Evolutionary conservation across 164 flowering plant genomes (phyloP).

Genomic region (Euptelea pleiosperma): DNA sequence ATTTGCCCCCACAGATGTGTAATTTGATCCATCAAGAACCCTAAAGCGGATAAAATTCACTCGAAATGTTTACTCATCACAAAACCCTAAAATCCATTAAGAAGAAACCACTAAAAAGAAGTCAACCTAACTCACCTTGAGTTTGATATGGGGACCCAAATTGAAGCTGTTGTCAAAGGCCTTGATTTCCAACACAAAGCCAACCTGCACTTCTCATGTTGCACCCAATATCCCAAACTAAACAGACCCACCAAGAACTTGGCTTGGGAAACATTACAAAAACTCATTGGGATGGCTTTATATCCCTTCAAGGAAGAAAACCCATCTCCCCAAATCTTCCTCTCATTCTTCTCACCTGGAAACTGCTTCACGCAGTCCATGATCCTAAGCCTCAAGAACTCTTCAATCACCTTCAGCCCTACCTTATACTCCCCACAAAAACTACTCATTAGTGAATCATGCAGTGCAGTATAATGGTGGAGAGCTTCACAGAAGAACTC

Average conservation of each 20-base stretch:
- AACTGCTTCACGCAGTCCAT: conserved; percentile 19
- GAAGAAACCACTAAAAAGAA: no score
- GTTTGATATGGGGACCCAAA: conserved; percentile 28
- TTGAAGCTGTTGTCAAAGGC: no score
- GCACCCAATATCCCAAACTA: conserved; percentile 30
- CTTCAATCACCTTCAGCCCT: conserved; percentile 20
- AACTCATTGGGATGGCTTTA: conserved; percentile 23
- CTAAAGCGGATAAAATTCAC: no score
- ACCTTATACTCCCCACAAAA: conserved; percentile 11
- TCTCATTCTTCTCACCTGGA: conserved; percentile 5
- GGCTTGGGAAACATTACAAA: no score
- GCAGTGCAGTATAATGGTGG: conserved; percentile 30
- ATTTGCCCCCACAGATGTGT: no score
- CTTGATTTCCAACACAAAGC: conserved; percentile 34
- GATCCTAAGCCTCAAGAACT: conserved; percentile 21
- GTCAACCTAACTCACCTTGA: no score
- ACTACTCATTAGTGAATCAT: conserved; percentile 22
- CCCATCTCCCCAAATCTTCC: conserved; percentile 15
- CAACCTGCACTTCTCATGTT: conserved; percentile 33
- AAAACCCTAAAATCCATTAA: no score
- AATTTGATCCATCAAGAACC: no score
- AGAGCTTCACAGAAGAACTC: conserved; percentile 36
- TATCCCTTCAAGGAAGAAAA: conserved; percentile 16
- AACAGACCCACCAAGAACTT: conserved; percentile 30
- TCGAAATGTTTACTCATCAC: no score